Base-by-base conservation (phyloP, 2,329 filamentous ascomycete genomes). In the Ceratocystis albifundus region DNA sequence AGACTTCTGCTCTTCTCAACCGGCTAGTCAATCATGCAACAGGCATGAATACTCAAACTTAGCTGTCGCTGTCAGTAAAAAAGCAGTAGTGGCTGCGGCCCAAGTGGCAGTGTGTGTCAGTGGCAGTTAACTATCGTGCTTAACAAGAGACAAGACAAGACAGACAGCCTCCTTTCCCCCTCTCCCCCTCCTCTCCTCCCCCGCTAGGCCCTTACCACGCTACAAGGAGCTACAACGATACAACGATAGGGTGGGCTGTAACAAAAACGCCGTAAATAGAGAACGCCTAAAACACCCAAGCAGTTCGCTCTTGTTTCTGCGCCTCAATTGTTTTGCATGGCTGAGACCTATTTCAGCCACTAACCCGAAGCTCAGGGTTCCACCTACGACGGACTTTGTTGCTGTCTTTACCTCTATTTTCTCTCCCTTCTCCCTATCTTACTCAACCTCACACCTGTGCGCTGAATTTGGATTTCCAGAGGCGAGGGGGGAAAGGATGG, bases 281-380 rank as follows among this genome's bases (percentile, higher is more conserved):
- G 53, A 59, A 32, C 53, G 53, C 53, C 53, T 59, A 32, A 30
- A 59, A 59, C 53, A 59, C 53, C 10, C 28, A 59, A 30, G 28
- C 53, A 59, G 53, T 59, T 59, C 53, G 53, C 25, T 59, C 28
- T 59, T 59, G 25, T 59, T 59, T 59, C 53, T 32, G 53, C 53
- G 28, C 53, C 53, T 36, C 53, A 59, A 32, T 30, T 22, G 20
- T 59, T 55, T 59, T 59, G 53, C 53, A 32, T 59, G 53, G 28
- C 53, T 36, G 28, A 59, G 53, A 59, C 53, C 28, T 59, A 32
- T 30, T 59, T 59, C 53, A 59, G 53, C 53, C 53, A 59, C 53
- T 36, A n/a, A 36, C 28, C 28, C 53, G 36, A 36, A 59, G 53
- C 22, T 30, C 12, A 59, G 53, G 53, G 53, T 32, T 59, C 15